These are phyloP conservation scores for Spergularia azorica DNA, from an alignment of 179 eudicot species.

Conservation along the genomic window DNA sequence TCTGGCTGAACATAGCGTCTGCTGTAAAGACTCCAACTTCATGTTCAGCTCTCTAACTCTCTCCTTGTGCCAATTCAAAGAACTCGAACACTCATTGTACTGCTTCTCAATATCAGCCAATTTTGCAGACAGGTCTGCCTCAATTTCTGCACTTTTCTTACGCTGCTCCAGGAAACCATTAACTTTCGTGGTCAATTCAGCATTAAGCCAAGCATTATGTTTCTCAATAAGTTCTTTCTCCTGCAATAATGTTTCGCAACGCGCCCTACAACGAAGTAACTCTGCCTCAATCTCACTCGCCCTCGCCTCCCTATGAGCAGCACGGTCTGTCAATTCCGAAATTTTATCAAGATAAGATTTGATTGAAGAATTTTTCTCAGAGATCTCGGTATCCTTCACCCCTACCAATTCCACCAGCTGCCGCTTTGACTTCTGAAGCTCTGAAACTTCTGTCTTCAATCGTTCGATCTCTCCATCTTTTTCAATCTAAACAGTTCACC, in stretches of 20 bases:
- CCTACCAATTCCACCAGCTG: slow-evolving; percentile 77
- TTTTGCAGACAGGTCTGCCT: slow-evolving; percentile 77
- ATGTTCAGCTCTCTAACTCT: slow-evolving; percentile 67
- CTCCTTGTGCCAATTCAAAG: slow-evolving; percentile 52
- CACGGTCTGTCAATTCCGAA: slow-evolving; percentile 61
- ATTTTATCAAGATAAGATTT: slow-evolving; percentile 82
- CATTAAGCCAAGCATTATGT: slow-evolving; percentile 91
- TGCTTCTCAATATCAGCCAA: slow-evolving; percentile 63
- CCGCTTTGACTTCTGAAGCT: slow-evolving; percentile 84
- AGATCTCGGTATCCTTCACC: slow-evolving; percentile 68
- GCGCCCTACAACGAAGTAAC: slow-evolving; percentile 43
- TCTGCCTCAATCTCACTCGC: slow-evolving; percentile 68
- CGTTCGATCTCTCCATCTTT: slow-evolving; percentile 90
- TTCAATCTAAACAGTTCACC: slow-evolving; percentile 48
- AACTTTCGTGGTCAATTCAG: slow-evolving; percentile 69
- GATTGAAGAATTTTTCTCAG: slow-evolving; percentile 70
- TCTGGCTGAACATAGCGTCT: slow-evolving; percentile 65
- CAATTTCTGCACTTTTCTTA: slow-evolving; percentile 58
- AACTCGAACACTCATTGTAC: slow-evolving; percentile 37
- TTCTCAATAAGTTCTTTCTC: slow-evolving; percentile 93
- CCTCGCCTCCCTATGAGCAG: slow-evolving; percentile 69
- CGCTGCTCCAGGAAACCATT: slow-evolving; percentile 65
- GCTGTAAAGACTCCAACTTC: slow-evolving; percentile 65
- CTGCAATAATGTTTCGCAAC: slow-evolving; percentile 58
- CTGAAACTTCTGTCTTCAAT: slow-evolving; percentile 58